Evolutionary conservation across 2,329 filamentous ascomycete genomes (phyloP), one percentile per base, ranked within the genome.

Genomic region (Aulographum hederae): DNA sequence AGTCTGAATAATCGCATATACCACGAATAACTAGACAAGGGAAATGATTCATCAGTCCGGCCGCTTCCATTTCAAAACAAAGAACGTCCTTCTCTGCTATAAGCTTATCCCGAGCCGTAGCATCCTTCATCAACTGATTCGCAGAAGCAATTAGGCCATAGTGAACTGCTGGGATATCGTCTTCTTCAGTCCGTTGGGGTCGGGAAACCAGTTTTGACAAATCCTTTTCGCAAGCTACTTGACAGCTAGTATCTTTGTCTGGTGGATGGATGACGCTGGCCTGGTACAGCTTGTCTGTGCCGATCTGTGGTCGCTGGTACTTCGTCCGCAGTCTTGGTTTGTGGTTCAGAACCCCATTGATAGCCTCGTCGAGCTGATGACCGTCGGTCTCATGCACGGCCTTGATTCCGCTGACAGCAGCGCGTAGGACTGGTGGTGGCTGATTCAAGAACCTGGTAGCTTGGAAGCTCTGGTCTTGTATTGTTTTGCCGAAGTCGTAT

Each of bases 401-500:
- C 34, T 45, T 38, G 5, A 45, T 34, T 28, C 33, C 37, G 29
- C 12, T 36, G 14, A 44, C 25, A 8, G 43, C 43, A 8, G 31
- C 33, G 19, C 37, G 38, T n/a, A 46, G 32, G 17, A 38, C 18
- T 11, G 18, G n/a, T 31, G 43, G 42, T 28, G 36, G 38, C 12
- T 17, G 23, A 30, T 38, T 32, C 5, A 38, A 15, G 14, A 26
- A 21, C 14, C 38, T 37, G 12, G 37, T 43, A 3, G 6, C 5
- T 19, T 36, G 8, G 18, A 43, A 43, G 3, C 16, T 14, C 15
- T 38, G 35, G 20, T 26, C 31, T 34, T 39, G 35, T 20, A 38
- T 34, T 2, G 36, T n/a, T n/a, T n/a, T n/a, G n/a, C 47, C 50
- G 32, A 46, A 38, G 30, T 52, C 48, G 26, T 43, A 47, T 20